Percentiles rank a stretch among this genome's conserved stretches.
phyloP scores from a whole-genome alignment of 2,329 filamentous ascomycete species.

The Chrysoporthe cubensis region DNA sequence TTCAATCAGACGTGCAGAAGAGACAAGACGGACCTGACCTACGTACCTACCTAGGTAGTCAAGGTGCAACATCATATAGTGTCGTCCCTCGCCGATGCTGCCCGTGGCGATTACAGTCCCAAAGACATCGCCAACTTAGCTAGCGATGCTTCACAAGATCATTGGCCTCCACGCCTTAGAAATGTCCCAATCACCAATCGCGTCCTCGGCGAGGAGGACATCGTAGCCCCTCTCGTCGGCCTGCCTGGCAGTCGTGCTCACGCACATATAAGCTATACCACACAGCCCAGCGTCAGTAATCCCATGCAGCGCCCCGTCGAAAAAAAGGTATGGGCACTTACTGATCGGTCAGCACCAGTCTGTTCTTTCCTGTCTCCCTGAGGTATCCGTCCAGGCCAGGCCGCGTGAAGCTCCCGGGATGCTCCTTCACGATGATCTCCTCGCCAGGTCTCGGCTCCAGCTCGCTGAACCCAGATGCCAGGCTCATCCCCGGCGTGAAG shows the following conservation, averaged over 20 bases:
- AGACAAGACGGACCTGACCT: not conserved
- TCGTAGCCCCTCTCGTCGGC: slow-evolving; percentile 66
- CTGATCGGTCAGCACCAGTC: slow-evolving; percentile 65
- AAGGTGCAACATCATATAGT: too few relatives aligned
- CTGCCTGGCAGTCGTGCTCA: slow-evolving; percentile 65
- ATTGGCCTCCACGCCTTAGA: slow-evolving; percentile 59
- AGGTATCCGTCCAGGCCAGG: slow-evolving; percentile 62
- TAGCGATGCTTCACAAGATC: slow-evolving; percentile 55
- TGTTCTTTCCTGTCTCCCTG: slow-evolving; percentile 54
- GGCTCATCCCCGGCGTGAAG: slow-evolving; percentile 64
- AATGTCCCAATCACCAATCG: slow-evolving; percentile 68
- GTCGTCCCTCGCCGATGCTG: not conserved
- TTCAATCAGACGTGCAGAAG: not conserved
- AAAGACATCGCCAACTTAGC: slow-evolving; percentile 65
- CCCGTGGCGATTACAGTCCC: slow-evolving; percentile 55
- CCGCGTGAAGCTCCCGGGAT: slow-evolving; percentile 62
- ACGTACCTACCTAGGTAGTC: not conserved
- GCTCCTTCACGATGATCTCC: slow-evolving; percentile 60
- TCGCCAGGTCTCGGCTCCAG: slow-evolving; percentile 58
- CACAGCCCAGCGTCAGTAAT: not conserved
- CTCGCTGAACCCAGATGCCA: slow-evolving; percentile 65
- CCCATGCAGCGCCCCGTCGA: slow-evolving; percentile 35
- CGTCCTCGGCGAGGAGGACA: slow-evolving; percentile 63
- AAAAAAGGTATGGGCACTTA: slow-evolving; percentile 45
- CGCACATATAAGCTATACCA: slow-evolving; percentile 61